These are phyloP conservation scores for Berberis thunbergii DNA, from an alignment of 164 flowering plant genomes.

Conservation along the genomic window DNA sequence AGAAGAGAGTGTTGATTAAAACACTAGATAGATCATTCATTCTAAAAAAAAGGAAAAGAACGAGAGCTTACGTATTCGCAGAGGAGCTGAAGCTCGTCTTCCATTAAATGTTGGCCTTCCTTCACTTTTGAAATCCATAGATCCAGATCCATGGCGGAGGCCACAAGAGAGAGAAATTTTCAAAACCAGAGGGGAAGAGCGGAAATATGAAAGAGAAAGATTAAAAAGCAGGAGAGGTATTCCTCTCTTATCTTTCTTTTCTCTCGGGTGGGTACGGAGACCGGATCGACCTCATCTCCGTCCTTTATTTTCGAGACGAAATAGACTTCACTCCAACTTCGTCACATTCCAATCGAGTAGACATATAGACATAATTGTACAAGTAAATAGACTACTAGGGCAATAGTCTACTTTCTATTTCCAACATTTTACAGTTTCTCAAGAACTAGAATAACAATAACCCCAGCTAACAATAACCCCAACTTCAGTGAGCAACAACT, in stretches of 20 bases:
- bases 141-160: constrained; percentile 46
- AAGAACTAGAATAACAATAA: not conserved
- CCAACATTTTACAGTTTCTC: not conserved
- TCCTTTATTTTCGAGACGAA: too few species aligned
- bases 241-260: too few species aligned
- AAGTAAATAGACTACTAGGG: not conserved
- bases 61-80: constrained; percentile 41
- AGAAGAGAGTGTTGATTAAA: not conserved
- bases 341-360: too few species aligned
- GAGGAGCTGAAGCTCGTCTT: constrained; percentile 55
- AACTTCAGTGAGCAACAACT: constrained; percentile 70
- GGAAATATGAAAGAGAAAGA: not conserved
- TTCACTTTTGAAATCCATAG: constrained; percentile 53
- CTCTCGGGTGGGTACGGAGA: too few species aligned
- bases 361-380: too few species aligned
- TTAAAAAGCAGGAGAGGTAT: too few species aligned
- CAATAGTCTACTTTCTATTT: not conserved
- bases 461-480: constrained; percentile 34
- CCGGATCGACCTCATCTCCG: too few species aligned
- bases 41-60: not conserved
- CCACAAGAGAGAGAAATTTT: not conserved
- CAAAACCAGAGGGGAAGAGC: not conserved
- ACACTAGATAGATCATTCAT: not conserved
- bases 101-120: constrained; percentile 47
- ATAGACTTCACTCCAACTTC: too few species aligned